Base-by-base conservation (phyloP, 2,329 filamentous ascomycete genomes). In the Ceratocystis huliohia region DNA sequence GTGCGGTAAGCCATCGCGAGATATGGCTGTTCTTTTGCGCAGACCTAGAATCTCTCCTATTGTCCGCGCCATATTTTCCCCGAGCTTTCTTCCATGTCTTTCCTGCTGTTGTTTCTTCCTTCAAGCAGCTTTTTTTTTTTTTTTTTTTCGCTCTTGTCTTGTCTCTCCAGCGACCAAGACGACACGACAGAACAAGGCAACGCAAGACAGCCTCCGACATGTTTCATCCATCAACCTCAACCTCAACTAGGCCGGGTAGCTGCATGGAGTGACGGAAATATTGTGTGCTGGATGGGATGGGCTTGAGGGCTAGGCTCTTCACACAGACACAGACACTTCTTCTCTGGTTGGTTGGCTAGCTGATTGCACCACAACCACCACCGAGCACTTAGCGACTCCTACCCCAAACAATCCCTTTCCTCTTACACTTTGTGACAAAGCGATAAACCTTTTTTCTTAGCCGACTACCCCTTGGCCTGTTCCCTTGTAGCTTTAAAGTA, bases 401-500 rank as follows among this genome's bases (percentile, higher is more conserved):
- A 37, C 5, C 30, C 50, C 50, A 56, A 59, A 28, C 7, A 22
- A 28, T 25, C 22, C 48, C 48, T 15, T n/a, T 8, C 46, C 5
- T 48, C 46, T 20, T 8, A 48, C 48, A 28, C 15, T 30, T 59
- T n/a, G 5, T 30, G 25, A 33, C 56, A 28, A 37, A 59, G 56
- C 28, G 17, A 59, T 30, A 59, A 59, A 59, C 15, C 56, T 59
- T 20, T 37, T 10, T 59, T 33, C n/a, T 53, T 48, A n/a, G n/a
- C 46, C 20, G 1, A 8, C 17, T 53, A 3, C 48, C 48, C 25
- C 25, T 25, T 25, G 20, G 37, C 37, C 37, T n/a, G 30, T 59
- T 59, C 56, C 28, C 56, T 59, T 59, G 56, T 17, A 59, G 56
- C 13, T 6, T 59, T 59, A 59, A 59, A 59, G 56, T 59, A 28